Evolutionary conservation across 1,284 basidiomycete genomes (phyloP).

Genomic region (Rhodotorula sp.): DNA sequence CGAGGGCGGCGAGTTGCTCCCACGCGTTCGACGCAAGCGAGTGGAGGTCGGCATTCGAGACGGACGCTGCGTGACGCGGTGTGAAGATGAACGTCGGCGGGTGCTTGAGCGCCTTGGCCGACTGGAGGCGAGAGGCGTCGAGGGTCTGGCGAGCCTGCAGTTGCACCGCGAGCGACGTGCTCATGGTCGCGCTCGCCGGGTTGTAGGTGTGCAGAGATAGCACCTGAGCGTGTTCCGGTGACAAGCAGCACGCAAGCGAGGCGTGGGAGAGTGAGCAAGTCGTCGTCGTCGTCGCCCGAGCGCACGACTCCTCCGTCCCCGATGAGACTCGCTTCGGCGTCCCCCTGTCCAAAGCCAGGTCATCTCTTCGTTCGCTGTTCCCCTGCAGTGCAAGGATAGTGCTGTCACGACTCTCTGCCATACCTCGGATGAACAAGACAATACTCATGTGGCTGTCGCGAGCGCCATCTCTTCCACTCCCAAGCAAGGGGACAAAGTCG

Average conservation of each 20-base stretch:
- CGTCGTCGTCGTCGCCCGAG: not conserved
- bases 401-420: no score
- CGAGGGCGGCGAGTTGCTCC: conserved; percentile 63
- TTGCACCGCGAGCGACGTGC: conserved; percentile 78
- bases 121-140: conserved; percentile 70
- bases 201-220: no score
- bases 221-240: not conserved
- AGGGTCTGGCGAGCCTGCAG: conserved; percentile 76
- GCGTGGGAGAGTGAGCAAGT: not conserved
- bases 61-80: conserved; percentile 69
- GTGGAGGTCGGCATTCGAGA: conserved; percentile 84
- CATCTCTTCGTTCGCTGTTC: no score
- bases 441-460: no score
- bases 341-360: no score
- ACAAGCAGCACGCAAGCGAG: not conserved
- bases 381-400: no score
- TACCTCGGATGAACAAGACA: no score
- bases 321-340: no score
- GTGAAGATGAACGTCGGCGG: conserved; percentile 82
- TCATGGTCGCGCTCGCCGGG: conserved; percentile 52
- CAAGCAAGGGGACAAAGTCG: no score
- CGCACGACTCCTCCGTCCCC: no score
- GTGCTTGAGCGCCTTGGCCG: conserved; percentile 60
- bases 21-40: conserved; percentile 79
- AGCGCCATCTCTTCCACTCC: no score